Base-by-base conservation (phyloP, 2,329 filamentous ascomycete genomes). In the Fusarium chlamydosporum region DNA sequence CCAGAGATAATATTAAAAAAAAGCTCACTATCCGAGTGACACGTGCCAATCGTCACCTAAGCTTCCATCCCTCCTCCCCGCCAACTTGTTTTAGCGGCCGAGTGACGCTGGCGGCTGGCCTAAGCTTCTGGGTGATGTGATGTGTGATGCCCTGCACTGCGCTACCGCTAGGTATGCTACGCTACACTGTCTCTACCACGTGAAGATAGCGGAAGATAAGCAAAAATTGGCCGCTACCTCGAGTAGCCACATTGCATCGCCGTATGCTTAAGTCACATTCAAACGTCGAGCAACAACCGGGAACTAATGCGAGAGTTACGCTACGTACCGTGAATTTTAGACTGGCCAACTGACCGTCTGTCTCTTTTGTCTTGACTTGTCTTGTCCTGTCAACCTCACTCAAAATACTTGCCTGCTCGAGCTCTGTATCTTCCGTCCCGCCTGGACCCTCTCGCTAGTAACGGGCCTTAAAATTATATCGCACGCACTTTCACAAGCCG, bases 191-290 rank as follows among this genome's bases (percentile, higher is more conserved):
- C 26, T 58, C 35, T 37, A 50, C 66, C 73, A 74, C 72, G 72
- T 75, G 73, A 74, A 74, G 73, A 75, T 74, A 75, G 70, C 46
- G 29, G 18, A 26, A 56, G 71, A 75, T 75, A 75, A 75, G 59
- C 41, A 73, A 74, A 74, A 75, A 51, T 62, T 70, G 56, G 69
- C 64, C 27, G 59, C 58, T 73, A 74, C 68, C 50, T 74, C 42
- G 62, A 70, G 63, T 70, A 70, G 72, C 72, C 72, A 74, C 72
- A 61, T 74, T 74, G 66, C 72, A 72, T 72, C 61, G 71, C 72
- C 51, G 64, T 56, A 61, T 45, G 42, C 16, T 40, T 46, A 74
- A 70, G 70, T 74, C 72, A 74, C 72, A 51, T 54, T 60, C 61
- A 73, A 62, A 70, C 60, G 65, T 38, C 34, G 15, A 71, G 59